Base-by-base conservation (phyloP, 768 basidiomycete genomes). In the Boletus coccyginus region DNA sequence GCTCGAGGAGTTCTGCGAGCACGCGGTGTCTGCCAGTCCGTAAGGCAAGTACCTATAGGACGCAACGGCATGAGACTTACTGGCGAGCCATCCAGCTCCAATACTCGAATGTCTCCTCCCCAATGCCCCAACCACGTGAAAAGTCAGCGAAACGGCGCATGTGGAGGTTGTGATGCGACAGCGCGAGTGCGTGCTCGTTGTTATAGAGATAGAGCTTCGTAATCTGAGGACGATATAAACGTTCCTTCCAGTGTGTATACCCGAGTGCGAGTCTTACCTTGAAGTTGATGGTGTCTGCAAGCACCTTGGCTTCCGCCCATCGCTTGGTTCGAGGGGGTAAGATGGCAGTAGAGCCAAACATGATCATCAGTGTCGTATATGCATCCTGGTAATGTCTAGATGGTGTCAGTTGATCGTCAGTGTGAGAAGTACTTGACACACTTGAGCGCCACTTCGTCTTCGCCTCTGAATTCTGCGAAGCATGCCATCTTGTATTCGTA, bases 401-500 rank as follows among this genome's bases (percentile, higher is more conserved):
- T 8, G 31, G 6, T n/a, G 66, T 55, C 50, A 63, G 55, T 56
- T 46, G 39, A 55, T 56, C 16, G 19, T 7, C 5, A 7, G 31
- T 3, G 57, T 54, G 46, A 48, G 33, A 44, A 60, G 35, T 12
- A 21, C 36, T 8, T 10, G 57, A 77, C 86, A 61, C 61, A 95
- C 94, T 94, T 94, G 57, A 96, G 76, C 1, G 95, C 93, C 10
- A 94, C 87, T 64, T 98, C 94, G 56, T 91, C 84, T 70, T 98
- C 96, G 13, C 91, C 86, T 55, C 95, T 76, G 66, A 98, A 94
- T 72, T 99, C 96, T 0, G 96, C 94, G 70, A 98, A 98, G 63
- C 90, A 88, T 0, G 90, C 97, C 82, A 95, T 90, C 74, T 98
- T 99, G 78, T 94, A 98, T 68, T 98, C 95, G 66, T 98, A 98